Evolutionary conservation across 2,329 filamentous ascomycete genomes (phyloP).

Genomic region (Thielaviopsis cerberus): DNA sequence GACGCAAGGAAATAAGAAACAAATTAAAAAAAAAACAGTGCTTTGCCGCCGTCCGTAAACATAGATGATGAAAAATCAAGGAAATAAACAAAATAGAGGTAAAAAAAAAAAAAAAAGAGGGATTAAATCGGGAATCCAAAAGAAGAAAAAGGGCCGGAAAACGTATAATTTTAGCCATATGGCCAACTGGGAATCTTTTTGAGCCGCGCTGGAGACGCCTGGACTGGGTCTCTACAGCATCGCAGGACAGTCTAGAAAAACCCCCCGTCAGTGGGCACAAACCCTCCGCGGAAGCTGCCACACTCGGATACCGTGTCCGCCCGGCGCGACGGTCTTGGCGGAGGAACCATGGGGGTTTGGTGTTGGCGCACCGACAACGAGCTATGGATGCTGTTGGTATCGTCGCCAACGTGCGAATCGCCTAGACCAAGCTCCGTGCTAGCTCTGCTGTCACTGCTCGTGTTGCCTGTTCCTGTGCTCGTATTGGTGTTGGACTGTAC

Average conservation of each 20-base stretch:
- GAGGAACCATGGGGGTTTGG: constrained; percentile 4
- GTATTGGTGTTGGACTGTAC: constrained; percentile 35
- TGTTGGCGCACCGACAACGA: not conserved
- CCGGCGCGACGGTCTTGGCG: constrained; percentile 5
- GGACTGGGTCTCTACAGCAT: not conserved
- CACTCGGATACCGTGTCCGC: constrained; percentile 3
- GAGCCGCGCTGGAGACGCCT: not conserved
- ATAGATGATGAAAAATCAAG: not conserved
- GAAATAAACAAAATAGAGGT: not conserved
- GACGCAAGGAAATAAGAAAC: constrained; percentile 15
- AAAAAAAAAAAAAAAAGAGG: not conserved
- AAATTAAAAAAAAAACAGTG: constrained; percentile 10
- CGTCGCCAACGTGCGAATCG: constrained; percentile 5
- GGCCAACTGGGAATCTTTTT: not conserved
- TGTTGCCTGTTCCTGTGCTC: constrained; percentile 28
- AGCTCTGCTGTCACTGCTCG: constrained; percentile 23
- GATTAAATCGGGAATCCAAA: not conserved
- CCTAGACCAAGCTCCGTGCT: constrained; percentile 6
- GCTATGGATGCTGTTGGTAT: not conserved
- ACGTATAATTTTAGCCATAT: not conserved
- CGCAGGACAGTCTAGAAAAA: constrained; percentile 5
- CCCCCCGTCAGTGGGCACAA: constrained; percentile 4
- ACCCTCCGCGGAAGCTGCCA: not conserved
- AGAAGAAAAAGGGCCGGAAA: not conserved
- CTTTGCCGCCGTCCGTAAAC: constrained; percentile 8